Base-by-base conservation (phyloP, 108 stramenopile species). In the Asterionellopsis glacialis region DNA sequence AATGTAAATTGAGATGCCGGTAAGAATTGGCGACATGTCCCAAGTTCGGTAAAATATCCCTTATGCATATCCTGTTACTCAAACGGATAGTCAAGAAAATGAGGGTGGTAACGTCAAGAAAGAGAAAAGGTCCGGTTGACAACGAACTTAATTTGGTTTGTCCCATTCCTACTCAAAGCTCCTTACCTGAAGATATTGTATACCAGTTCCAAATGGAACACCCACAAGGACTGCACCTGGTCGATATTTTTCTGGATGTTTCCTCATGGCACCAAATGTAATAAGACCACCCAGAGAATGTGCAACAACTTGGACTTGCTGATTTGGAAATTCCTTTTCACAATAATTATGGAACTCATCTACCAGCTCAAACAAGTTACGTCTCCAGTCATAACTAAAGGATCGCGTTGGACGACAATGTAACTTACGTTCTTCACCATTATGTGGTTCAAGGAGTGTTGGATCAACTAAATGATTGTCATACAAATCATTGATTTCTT, bases 41-140 rank as follows among this genome's bases (percentile, higher is more conserved):
- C 75, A 13, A 79, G 67, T 47, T 79, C 78, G 6, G 78, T 79
- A 45, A 63, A 79, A 45, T 76, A 79, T 27, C 78, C 78, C 41
- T 66, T 75, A 52, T 79, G 78, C 41, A 79, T 47, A 50, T 79
- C 78, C 42, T 79, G 33, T n/a, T n/a, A 33, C 2, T 33, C 33
- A 33, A 33, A 33, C 5, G 7, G 33, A 33, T 7, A 7, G 7
- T 33, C 33, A n/a, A n/a, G n/a, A n/a, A n/a, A n/a, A n/a, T n/a
- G n/a, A n/a, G n/a, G n/a, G n/a, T n/a, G n/a, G n/a, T n/a, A n/a
- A n/a, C n/a, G n/a, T n/a, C n/a, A n/a, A n/a, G n/a, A n/a, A n/a
- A n/a, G n/a, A n/a, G n/a, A n/a, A n/a, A n/a, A n/a, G n/a, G n/a
- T n/a, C n/a, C n/a, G n/a, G n/a, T n/a, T n/a, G n/a, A n/a, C n/a